Base-by-base conservation (phyloP, 495 filamentous ascomycete species). In the Symbiotaphrina buchneri region DNA sequence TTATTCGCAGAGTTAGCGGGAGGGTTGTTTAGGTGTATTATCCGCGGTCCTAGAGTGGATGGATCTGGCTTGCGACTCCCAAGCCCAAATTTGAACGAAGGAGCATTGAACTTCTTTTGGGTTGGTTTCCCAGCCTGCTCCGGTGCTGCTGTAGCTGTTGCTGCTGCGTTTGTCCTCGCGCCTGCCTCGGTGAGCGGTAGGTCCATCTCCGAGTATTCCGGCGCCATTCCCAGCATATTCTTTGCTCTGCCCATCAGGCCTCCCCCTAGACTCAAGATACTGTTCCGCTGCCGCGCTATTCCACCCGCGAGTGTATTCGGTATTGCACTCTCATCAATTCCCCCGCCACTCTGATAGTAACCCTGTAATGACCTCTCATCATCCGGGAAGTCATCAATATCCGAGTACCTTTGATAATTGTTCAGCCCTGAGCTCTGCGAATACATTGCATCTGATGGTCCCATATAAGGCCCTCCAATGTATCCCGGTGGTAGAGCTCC, bases 201-300 rank as follows among this genome's bases (percentile, higher is more conserved):
- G 43, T 99, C 84, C 90, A 99, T 95, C 47, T 94, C 90, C 30
- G 82, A 90, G 52, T 95, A 94, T 27, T 87, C 72, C 31, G 78
- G 71, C 7, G 65, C 71, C 79, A 92, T 90, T 28, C 87, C 87
- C 32, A 95, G 56, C 68, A 77, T 82, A 51, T 72, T 74, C 53
- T 90, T 95, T 7, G 78, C 77, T 41, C 61, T 70, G 8, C 84
- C 90, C 45, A 90, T 59, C 21, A 94, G 49, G 5, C 84, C 81
- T 37, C 87, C 83, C 30, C 84, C 83, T 46, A 93, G 48, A 31
- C 73, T 70, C 33, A 94, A 55, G 18, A 91, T 70, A 45, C 82
- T 93, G 41, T 92, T 92, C 32, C 90, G 63, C 41, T 80, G 72
- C 41, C 70, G 63, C 32, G 71, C 55, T 32, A 65, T 62, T 33